Evolutionary conservation across 345 rosid genomes (phyloP).

Genomic region (Brassica rapa): DNA sequence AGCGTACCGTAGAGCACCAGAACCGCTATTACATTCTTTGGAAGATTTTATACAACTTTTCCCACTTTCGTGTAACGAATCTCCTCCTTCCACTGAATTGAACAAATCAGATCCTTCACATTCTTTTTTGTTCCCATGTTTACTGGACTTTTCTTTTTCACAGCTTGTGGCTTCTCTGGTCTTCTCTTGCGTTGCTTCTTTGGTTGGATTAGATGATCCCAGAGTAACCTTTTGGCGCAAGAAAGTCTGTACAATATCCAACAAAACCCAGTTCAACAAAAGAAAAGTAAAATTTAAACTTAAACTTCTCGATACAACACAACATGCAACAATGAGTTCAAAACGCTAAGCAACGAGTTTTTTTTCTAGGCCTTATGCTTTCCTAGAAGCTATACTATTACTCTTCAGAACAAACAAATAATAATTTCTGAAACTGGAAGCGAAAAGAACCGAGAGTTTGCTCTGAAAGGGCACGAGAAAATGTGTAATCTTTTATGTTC

Average conservation of each 20-base stretch:
- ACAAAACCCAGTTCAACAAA: neutral
- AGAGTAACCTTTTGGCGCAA: constrained; percentile 84
- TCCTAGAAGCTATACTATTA: constrained; percentile 14
- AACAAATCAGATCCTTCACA: constrained; percentile 32
- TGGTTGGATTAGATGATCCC: constrained; percentile 55
- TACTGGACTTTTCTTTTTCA: constrained; percentile 2
- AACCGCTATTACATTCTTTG: constrained; percentile 50
- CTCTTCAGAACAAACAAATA: neutral
- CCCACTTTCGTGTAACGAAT: constrained; percentile 35
- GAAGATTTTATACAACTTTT: constrained; percentile 49
- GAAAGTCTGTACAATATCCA: constrained; percentile 60
- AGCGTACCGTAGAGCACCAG: constrained; percentile 86
- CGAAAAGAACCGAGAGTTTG: neutral
- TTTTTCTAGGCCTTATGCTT: constrained; percentile 3
- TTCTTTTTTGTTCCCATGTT: constrained; percentile 29
- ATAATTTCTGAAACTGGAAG: neutral
- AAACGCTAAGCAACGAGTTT: neutral
- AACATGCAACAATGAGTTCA: neutral
- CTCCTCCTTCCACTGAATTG: constrained; percentile 31
- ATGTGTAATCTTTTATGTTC: constrained; percentile 5
- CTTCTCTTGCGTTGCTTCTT: constrained; percentile 45
- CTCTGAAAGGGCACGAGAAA: neutral
- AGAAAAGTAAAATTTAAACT: neutral
- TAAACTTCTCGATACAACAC: neutral
- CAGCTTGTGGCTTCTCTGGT: constrained; percentile 39